Conservation (phyloP, 78 protist genomes). For the Speleostelium caveatum region DNA sequence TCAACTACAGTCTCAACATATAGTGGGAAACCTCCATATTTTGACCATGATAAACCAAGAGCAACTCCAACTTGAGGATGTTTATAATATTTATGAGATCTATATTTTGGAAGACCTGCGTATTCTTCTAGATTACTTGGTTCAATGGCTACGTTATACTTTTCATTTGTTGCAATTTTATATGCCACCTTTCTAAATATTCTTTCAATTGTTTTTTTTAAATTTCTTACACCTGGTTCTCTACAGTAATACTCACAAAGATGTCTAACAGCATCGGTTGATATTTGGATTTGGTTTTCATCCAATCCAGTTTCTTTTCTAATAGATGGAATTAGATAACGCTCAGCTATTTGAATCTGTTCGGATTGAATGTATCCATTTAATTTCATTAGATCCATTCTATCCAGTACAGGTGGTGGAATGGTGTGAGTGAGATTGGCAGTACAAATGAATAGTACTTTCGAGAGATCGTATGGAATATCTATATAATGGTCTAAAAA, state of each 20-base stretch:
- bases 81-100: conserved; percentile 65
- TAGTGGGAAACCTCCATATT: conserved; percentile 88
- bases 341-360: conserved; percentile 90
- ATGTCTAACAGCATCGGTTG: conserved; percentile 62
- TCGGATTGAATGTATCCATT: conserved; percentile 87
- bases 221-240: conserved; percentile 95
- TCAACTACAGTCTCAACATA: conserved; percentile 84
- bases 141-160: background rate
- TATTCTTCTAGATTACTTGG: conserved; percentile 76
- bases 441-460: conserved; percentile 95
- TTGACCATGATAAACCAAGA: conserved; percentile 94
- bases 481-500: conserved; percentile 96
- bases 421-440: conserved; percentile 92
- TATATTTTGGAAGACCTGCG: conserved; percentile 88
- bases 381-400: conserved; percentile 95
- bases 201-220: conserved; percentile 91
- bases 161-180: conserved; percentile 69
- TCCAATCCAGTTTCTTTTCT: conserved; percentile 74
- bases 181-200: conserved; percentile 93
- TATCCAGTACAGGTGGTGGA: conserved; percentile 94
- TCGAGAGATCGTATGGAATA: conserved; percentile 74
- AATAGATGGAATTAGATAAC: conserved; percentile 89
- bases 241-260: conserved; percentile 91
- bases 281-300: conserved; percentile 13
- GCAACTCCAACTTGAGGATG: conserved; percentile 89